A percentile compares a stretch with the other conserved stretches of the same genome.
Evolutionary conservation across 2,329 filamentous ascomycete species (phyloP).

Genomic region (Verticillium dahliae): DNA sequence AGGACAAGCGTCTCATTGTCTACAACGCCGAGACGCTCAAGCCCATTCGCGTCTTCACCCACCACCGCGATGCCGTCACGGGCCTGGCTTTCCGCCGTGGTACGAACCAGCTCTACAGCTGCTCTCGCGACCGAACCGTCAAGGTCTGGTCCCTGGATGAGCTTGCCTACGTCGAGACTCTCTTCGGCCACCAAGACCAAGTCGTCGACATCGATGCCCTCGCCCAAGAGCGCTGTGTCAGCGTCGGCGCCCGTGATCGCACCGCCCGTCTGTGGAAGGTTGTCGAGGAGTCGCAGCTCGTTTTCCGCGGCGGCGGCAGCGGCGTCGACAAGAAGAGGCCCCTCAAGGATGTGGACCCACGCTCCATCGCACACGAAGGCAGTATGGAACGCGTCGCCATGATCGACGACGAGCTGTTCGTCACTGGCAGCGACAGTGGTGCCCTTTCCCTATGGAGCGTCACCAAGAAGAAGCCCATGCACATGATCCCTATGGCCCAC

Average conservation of each 20-base stretch:
- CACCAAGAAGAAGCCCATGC: conserved; percentile 90
- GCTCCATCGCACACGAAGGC: conserved; percentile 62
- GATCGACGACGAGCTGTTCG: conserved; percentile 80
- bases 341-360: conserved; percentile 32
- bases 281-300: conserved; percentile 87
- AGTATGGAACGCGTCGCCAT: conserved; percentile 90
- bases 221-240: conserved; percentile 81
- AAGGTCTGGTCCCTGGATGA: conserved; percentile 94
- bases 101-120: conserved; percentile 88
- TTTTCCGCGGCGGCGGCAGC: conserved; percentile 76
- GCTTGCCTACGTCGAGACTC: conserved; percentile 87
- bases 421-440: conserved; percentile 91
- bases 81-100: conserved; percentile 79
- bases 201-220: conserved; percentile 80
- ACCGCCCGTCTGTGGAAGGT: conserved; percentile 96
- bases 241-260: conserved; percentile 82
- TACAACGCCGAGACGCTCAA: conserved; percentile 78
- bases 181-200: conserved; percentile 93
- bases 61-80: conserved; percentile 84
- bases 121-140: conserved; percentile 84
- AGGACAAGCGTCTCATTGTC: conserved; percentile 77
- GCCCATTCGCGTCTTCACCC: conserved; percentile 77
- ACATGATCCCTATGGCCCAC: conserved; percentile 73
- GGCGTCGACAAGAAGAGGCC: conserved; percentile 43
- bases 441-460: conserved; percentile 80